A percentile compares a stretch with the other conserved stretches of the same genome.
Evolutionary conservation across 2,329 filamentous ascomycete genomes (phyloP).

Genomic region (Lithohypha guttulata): DNA sequence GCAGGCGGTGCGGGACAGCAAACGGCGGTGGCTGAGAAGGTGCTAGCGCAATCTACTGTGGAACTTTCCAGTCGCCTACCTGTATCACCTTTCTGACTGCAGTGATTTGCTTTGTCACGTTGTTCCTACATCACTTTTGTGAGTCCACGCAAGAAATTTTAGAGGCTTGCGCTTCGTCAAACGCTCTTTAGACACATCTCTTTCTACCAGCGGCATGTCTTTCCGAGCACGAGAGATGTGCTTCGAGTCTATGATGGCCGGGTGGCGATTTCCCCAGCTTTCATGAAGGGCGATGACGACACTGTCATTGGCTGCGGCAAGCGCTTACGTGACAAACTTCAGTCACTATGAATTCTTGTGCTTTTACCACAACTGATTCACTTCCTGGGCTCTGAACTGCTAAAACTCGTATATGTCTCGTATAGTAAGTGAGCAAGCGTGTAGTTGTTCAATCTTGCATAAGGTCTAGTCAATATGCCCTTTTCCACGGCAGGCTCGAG

Average conservation of each 20-base stretch:
- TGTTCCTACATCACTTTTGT: neutral
- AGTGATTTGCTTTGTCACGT: neutral
- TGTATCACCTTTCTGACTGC: neutral
- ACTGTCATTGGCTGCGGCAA: no score
- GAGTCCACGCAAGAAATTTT: no score
- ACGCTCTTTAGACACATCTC: neutral
- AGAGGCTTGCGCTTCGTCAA: neutral
- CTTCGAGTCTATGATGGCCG: neutral
- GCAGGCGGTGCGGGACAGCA: conserved; percentile 13
- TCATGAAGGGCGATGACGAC: neutral
- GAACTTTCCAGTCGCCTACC: conserved; percentile 1
- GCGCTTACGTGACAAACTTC: no score
- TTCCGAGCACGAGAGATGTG: neutral
- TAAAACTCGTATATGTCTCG: no score
- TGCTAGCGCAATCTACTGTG: conserved; percentile 1
- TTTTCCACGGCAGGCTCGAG: no score
- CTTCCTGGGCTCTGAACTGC: no score
- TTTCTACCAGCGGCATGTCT: neutral
- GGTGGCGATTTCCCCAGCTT: neutral
- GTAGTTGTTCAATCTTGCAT: no score
- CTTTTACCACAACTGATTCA: no score
- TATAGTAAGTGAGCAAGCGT: no score
- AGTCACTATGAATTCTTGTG: no score
- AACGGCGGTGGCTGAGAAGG: conserved; percentile 9
- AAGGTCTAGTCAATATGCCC: no score